A percentile compares a stretch with the other conserved stretches of the same genome.
phyloP scores from a whole-genome alignment of 176 grass and related monocot genomes.

The Rhynchospora tenuis region DNA sequence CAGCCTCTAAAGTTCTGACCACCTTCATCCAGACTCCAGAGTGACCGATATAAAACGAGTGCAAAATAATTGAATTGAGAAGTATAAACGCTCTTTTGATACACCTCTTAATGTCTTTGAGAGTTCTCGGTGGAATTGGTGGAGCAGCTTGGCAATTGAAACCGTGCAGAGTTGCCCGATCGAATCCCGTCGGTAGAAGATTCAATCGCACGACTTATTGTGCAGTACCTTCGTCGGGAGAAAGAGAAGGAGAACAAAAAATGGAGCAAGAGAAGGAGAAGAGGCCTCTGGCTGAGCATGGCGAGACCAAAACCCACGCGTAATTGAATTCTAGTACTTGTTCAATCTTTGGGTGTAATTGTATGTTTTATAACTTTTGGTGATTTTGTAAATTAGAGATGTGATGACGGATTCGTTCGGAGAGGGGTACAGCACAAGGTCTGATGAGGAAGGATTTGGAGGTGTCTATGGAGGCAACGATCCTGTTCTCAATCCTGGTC shows the following conservation, averaged over 20 bases:
- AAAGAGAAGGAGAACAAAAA: neutral
- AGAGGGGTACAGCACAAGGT: conserved; percentile 65
- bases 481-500: conserved; percentile 3
- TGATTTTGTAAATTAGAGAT: conserved; percentile 33
- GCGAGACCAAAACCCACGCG: neutral
- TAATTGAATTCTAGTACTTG: neutral
- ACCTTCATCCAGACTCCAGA: neutral
- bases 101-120: neutral
- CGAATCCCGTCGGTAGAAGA: neutral
- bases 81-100: neutral
- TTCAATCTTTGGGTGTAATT: neutral
- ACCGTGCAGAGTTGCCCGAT: neutral
- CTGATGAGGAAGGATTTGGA: conserved; percentile 77
- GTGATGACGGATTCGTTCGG: conserved; percentile 71
- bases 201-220: neutral
- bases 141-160: neutral
- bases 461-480: conserved; percentile 42
- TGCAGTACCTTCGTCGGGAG: neutral
- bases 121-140: neutral
- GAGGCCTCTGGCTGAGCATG: neutral
- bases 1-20: neutral
- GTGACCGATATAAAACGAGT: neutral
- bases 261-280: conserved; percentile 14
- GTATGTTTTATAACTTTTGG: neutral
- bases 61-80: neutral